Base-by-base conservation (phyloP, 345 rosid species). In the Populus tremula region DNA sequence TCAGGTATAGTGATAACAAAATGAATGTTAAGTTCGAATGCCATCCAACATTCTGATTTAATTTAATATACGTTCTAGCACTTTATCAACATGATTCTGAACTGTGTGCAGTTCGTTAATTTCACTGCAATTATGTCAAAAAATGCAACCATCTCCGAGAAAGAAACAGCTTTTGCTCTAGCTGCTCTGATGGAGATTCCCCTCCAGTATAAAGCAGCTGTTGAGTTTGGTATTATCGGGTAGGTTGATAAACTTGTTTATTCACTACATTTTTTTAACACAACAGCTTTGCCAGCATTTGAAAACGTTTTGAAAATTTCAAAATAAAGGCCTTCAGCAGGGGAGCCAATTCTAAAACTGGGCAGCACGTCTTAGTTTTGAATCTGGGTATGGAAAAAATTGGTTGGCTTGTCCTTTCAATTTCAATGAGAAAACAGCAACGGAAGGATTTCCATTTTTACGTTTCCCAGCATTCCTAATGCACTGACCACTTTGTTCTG, bases 1-100 rank as follows among this genome's bases (percentile, higher is more conserved):
- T 84, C 97, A 90, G 92, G 94, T 89, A 69, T 8, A 69, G 16
- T 63, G 18, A 21, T 27, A 5, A 4, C 66, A 69, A 39, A 13
- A 67, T 8, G 5, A 38, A 61, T 2, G 20, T 47, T 25, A 38
- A 23, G 7, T 18, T 47, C 45, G 7, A n/a, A 70, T 43, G 9
- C 14, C 2, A 50, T n/a, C 29, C 13, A 4, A 23, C 14, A 9
- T 17, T 8, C 20, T 23, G 31, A 54, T 38, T 5, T 29, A 39
- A 62, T 72, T 7, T 39, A 43, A 25, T 36, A 31, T 64, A 53
- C 43, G 64, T 27, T 14, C 8, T 43, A 20, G 14, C 23, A 11
- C 43, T 17, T 50, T 17, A 13, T 61, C 36, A 43, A 13, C 21
- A 41, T 23, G 69, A 43, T n/a, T 67, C 20, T 16, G 6, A 67